Evolutionary conservation across 2,329 filamentous ascomycete species (phyloP), one percentile per base, ranked within the genome.

Genomic region (Microcyclospora tardicrescens): DNA sequence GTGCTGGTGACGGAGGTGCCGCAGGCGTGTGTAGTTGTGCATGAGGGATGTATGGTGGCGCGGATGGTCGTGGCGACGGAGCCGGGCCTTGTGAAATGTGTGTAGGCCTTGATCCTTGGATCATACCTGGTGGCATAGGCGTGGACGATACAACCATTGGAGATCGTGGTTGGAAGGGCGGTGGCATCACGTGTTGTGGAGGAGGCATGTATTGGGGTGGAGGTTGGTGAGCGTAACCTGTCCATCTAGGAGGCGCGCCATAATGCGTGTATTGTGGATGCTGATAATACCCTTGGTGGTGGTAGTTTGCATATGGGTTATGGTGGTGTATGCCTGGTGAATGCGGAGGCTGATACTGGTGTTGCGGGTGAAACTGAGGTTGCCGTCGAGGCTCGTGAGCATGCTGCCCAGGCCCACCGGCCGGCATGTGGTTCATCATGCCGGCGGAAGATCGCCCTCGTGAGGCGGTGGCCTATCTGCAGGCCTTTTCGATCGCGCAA

Each of bases 391-490:
- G 49, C 35, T 52, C 46, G 16, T 46, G 47, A 19, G 41, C 58
- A 47, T 64, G 57, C 44, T 58, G 59, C 40, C 55, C 57, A 43
- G 58, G 76, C 72, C 79, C 79, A 75, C 49, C 52, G 34, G 77
- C 77, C 75, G 78, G 76, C 77, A 81, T 76, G 79, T 80, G 77
- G 72, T 77, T 81, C 79, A 84, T 84, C 78, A 72, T 83, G 74
- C 75, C 77, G 75, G 73, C 73, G 48, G 43, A 24, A 24, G 8
- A 24, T 5, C 19, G 19, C 19, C 19, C 19, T 4, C 19, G 19
- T 24, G 19, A 24, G 19, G 19, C 19, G 19, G 19, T 5, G 19
- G 8, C 19, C 19, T 24, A 24, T 24, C 19, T 24, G 19, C 19
- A 24, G 19, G 19, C 19, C 19, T 24, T 24, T 4, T 8, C 8